These are phyloP conservation scores for Pythium oligandrum DNA, from an alignment of 352 stramenopile genomes.

Conservation along the genomic window DNA sequence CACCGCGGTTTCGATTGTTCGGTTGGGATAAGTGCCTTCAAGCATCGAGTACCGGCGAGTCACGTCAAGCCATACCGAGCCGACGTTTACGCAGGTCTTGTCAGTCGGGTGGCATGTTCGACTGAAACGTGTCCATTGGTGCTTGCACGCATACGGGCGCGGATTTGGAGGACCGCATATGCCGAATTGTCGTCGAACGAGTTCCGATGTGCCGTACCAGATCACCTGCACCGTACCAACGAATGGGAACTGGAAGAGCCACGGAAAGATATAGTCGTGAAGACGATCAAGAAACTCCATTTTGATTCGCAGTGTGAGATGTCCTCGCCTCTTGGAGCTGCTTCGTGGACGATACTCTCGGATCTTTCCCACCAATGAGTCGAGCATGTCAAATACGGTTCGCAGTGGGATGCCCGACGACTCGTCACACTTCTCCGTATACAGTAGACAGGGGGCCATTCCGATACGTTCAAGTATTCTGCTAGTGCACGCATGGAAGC, in stretches of 20 bases:
- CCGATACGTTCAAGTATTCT: background rate
- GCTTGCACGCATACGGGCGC: background rate
- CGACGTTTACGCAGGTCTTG: background rate
- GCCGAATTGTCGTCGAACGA: background rate
- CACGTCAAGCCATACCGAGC: background rate
- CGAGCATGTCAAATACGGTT: conserved; percentile 8
- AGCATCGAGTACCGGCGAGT: background rate
- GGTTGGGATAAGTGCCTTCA: background rate
- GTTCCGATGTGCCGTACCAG: conserved; percentile 8
- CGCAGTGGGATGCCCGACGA: background rate
- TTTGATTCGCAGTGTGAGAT: too few relatives aligned
- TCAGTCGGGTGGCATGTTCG: background rate
- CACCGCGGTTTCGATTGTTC: conserved; percentile 5
- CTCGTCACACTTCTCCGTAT: conserved; percentile 3
- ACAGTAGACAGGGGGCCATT: conserved; percentile 8
- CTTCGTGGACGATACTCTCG: too few relatives aligned
- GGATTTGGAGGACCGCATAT: background rate
- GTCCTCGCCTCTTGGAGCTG: too few relatives aligned
- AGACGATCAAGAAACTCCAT: too few relatives aligned
- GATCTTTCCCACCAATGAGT: conserved; percentile 1
- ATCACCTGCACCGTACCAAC: conserved; percentile 10
- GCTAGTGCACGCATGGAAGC: conserved; percentile 5
- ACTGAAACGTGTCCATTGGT: background rate
- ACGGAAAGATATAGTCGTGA: conserved; percentile 19
- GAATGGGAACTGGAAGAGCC: conserved; percentile 14